Evolutionary conservation across 169 alveolate species (phyloP).

Genomic region (Besnoitia besnoiti): DNA sequence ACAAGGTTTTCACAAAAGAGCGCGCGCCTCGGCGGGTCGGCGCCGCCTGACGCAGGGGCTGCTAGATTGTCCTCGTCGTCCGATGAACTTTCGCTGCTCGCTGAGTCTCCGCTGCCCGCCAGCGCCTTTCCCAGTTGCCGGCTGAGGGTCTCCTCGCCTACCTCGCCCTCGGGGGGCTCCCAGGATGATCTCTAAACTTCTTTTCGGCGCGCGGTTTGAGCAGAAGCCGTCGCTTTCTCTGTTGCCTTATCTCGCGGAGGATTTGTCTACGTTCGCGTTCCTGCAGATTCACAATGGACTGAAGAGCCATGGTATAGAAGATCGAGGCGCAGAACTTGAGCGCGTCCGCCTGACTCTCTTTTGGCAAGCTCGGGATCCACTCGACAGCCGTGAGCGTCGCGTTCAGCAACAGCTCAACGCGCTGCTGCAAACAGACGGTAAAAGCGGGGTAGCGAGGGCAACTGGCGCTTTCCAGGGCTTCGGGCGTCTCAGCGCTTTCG

Average conservation of each 20-base stretch:
- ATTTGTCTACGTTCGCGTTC: not conserved
- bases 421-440: not conserved
- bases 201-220: not conserved
- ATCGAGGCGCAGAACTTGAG: not conserved
- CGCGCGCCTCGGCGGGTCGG: not conserved
- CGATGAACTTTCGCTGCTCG: too few relatives aligned
- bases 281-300: conserved; percentile 12
- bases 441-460: not conserved
- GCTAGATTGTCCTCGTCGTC: too few relatives aligned
- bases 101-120: too few relatives aligned
- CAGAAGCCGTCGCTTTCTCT: not conserved
- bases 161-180: too few relatives aligned
- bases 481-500: too few relatives aligned
- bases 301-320: not conserved
- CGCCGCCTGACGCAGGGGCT: too few relatives aligned
- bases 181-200: not conserved
- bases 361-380: not conserved
- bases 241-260: not conserved
- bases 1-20: not conserved
- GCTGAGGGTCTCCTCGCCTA: too few relatives aligned
- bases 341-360: not conserved
- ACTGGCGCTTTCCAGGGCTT: not conserved
- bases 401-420: conserved; percentile 10
- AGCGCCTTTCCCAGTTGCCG: too few relatives aligned
- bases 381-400: not conserved